These are phyloP conservation scores for Aspergillus amoenus DNA, from an alignment of 2,329 filamentous ascomycete genomes.

Conservation along the genomic window DNA sequence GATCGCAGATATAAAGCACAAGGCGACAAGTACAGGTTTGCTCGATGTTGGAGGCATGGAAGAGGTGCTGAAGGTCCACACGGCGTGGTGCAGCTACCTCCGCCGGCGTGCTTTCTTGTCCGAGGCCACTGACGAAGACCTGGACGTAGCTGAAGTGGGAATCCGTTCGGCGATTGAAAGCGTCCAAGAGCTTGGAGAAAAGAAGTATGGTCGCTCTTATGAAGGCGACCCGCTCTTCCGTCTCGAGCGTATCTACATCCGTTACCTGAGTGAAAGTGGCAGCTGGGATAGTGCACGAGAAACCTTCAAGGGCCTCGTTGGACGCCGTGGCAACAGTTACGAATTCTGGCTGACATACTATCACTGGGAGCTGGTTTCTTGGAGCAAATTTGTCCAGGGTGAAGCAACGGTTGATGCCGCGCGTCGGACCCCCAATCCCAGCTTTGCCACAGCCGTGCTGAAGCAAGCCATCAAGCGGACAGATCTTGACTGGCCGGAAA, in stretches of 20 bases:
- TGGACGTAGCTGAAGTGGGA: conserved; percentile 86
- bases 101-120: conserved; percentile 78
- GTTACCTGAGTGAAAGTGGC: conserved; percentile 82
- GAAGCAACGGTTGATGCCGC: conserved; percentile 54
- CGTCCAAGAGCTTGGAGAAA: conserved; percentile 73
- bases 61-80: conserved; percentile 85
- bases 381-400: conserved; percentile 57
- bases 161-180: conserved; percentile 83
- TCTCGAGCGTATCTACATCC: conserved; percentile 87
- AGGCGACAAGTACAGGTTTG: conserved; percentile 80
- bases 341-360: conserved; percentile 96
- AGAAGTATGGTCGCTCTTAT: conserved; percentile 73
- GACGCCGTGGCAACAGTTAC: conserved; percentile 72
- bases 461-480: conserved; percentile 63
- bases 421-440: conserved; percentile 64
- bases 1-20: conserved; percentile 87
- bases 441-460: conserved; percentile 72
- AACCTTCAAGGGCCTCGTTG: conserved; percentile 71
- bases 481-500: conserved; percentile 52
- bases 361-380: conserved; percentile 82
- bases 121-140: conserved; percentile 73
- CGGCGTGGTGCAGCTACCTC: conserved; percentile 92
- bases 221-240: conserved; percentile 86
- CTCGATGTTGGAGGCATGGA: conserved; percentile 84
- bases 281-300: conserved; percentile 73